These are phyloP conservation scores for Hyphopichia pseudoburtonii DNA, from an alignment of 1,139 yeast species.

Conservation along the genomic window DNA sequence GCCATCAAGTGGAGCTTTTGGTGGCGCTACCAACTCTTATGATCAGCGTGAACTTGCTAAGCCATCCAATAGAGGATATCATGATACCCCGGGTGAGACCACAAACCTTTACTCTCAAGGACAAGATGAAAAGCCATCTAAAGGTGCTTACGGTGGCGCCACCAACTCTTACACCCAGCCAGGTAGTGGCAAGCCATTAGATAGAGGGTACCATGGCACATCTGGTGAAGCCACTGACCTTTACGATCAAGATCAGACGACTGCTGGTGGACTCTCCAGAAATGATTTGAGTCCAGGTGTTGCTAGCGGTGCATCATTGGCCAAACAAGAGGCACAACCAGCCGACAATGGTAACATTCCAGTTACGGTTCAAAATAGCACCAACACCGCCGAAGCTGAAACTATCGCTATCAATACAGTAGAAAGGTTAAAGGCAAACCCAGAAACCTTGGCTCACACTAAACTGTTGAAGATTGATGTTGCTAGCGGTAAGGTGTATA, in stretches of 20 bases:
- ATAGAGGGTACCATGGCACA: neutral
- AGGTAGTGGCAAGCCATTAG: no score
- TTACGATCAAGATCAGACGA: neutral
- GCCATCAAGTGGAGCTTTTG: no score
- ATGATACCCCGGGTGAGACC: constrained; percentile 1
- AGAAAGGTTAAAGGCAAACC: constrained; percentile 23
- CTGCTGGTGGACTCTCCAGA: no score
- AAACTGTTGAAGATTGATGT: constrained; percentile 34
- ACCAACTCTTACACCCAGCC: no score
- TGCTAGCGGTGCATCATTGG: constrained; percentile 4
- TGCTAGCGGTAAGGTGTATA: constrained; percentile 29
- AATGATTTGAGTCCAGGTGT: neutral
- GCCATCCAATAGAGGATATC: no score
- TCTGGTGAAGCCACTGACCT: constrained; percentile 1
- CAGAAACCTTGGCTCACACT: constrained; percentile 22
- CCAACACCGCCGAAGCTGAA: constrained; percentile 27
- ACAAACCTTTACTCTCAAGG: neutral
- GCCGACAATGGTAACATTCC: constrained; percentile 8
- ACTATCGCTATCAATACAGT: constrained; percentile 32
- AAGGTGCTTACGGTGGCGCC: no score
- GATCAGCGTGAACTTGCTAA: no score
- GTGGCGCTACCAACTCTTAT: no score
- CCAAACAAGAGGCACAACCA: constrained; percentile 1
- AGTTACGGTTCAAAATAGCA: constrained; percentile 33
- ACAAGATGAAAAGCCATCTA: no score